These are phyloP conservation scores for Neostapfia colusana DNA, from an alignment of 176 grass and related monocot genomes.

Conservation along the genomic window DNA sequence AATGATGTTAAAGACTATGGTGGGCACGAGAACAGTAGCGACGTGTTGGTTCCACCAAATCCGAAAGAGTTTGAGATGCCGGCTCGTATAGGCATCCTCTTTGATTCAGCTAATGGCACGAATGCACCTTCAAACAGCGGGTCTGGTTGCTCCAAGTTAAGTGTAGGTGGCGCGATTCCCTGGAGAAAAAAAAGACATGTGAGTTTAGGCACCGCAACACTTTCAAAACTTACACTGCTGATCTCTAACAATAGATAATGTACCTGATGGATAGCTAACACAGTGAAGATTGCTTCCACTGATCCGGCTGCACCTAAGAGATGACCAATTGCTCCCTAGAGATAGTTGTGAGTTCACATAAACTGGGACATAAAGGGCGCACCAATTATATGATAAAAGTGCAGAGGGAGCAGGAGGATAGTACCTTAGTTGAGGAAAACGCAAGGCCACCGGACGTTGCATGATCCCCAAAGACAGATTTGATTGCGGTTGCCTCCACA, in stretches of 20 bases:
- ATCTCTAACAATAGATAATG: background rate
- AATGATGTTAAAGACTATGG: background rate
- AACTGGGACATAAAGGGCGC: no score
- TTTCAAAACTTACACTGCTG: background rate
- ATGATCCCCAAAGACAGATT: slow-evolving; percentile 67
- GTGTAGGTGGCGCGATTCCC: slow-evolving; percentile 69
- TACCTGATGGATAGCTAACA: slow-evolving; percentile 85
- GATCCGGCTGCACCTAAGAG: slow-evolving; percentile 88
- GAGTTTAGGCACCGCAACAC: background rate
- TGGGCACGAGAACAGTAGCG: slow-evolving; percentile 62
- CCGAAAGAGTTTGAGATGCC: slow-evolving; percentile 90
- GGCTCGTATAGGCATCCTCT: slow-evolving; percentile 67
- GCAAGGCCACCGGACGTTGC: slow-evolving; percentile 65
- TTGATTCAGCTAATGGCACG: slow-evolving; percentile 52
- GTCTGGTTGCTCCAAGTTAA: slow-evolving; percentile 72
- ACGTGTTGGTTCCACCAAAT: slow-evolving; percentile 88
- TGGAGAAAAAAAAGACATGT: slow-evolving; percentile 21
- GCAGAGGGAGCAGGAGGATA: background rate
- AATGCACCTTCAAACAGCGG: slow-evolving; percentile 57
- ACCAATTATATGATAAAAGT: background rate
- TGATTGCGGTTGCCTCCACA: slow-evolving; percentile 73
- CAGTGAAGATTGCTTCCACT: slow-evolving; percentile 84
- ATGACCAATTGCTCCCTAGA: slow-evolving; percentile 88
- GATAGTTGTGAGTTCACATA: background rate
- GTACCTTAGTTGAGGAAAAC: slow-evolving; percentile 91